Evolutionary conservation across 495 filamentous ascomycete species (phyloP).

Genomic region (Neurospora terricola): DNA sequence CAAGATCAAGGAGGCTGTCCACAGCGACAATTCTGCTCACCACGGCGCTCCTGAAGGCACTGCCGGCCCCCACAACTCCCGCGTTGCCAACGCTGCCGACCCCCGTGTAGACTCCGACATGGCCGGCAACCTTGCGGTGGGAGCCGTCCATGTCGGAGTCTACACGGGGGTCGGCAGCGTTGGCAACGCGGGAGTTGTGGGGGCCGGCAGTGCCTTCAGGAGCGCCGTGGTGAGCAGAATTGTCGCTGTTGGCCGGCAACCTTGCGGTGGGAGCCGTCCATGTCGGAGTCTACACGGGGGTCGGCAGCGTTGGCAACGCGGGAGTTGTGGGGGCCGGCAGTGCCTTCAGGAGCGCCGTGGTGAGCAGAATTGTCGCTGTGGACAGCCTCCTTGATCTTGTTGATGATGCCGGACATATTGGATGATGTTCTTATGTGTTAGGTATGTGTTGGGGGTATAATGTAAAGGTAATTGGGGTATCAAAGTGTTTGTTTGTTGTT

Average conservation of each 20-base stretch:
- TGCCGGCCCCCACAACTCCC: slow-evolving; percentile 27
- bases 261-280: slow-evolving; percentile 19
- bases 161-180: slow-evolving; percentile 40
- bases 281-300: slow-evolving; percentile 39
- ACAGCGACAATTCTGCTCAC: slow-evolving; percentile 26
- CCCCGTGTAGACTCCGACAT: slow-evolving; percentile 39
- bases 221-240: slow-evolving; percentile 12
- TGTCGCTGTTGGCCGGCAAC: slow-evolving; percentile 31
- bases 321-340: slow-evolving; percentile 28
- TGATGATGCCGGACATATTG: slow-evolving; percentile 57
- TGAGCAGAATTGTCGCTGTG: slow-evolving; percentile 28
- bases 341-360: slow-evolving; percentile 27
- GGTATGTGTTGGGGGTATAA: not conserved
- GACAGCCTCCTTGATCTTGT: slow-evolving; percentile 68
- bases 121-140: slow-evolving; percentile 19
- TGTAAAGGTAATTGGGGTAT: slow-evolving; percentile 1
- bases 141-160: slow-evolving; percentile 33
- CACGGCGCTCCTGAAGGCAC: slow-evolving; percentile 29
- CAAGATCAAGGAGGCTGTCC: slow-evolving; percentile 64
- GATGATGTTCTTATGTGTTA: slow-evolving; percentile 6
- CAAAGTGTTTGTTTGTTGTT: slow-evolving; percentile 4
- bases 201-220: slow-evolving; percentile 34
- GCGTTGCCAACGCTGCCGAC: slow-evolving; percentile 35
- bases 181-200: slow-evolving; percentile 25
- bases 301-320: slow-evolving; percentile 35